Conservation (phyloP, 768 basidiomycete genomes). For the Lentinus tigrinus region DNA sequence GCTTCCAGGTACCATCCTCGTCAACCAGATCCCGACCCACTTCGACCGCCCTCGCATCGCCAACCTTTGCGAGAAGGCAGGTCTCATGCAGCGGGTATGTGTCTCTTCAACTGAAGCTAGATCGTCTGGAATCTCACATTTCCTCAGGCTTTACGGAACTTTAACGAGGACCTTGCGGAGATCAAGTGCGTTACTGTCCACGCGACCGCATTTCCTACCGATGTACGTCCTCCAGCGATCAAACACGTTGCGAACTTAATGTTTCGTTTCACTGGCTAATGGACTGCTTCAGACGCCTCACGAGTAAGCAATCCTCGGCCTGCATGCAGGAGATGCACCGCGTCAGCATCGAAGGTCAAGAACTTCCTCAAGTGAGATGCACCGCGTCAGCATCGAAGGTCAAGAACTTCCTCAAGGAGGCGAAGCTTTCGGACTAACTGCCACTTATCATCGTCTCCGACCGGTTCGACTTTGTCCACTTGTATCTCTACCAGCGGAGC, state of each 20-base stretch:
- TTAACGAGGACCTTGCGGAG: conserved; percentile 96
- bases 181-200: conserved; percentile 99
- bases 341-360: conserved; percentile 93
- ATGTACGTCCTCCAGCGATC: conserved; percentile 52
- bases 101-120: neutral
- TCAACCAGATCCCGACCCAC: conserved; percentile 97
- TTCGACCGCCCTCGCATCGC: conserved; percentile 97
- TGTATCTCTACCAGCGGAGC: conserved; percentile 98
- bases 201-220: conserved; percentile 76
- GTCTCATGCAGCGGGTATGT: conserved; percentile 85
- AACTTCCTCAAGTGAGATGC: no score
- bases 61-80: conserved; percentile 98
- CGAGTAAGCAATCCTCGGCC: conserved; percentile 94
- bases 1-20: conserved; percentile 98
- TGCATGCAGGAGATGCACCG: conserved; percentile 97
- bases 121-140: conserved; percentile 8
- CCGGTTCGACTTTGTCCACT: conserved; percentile 98
- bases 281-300: conserved; percentile 93
- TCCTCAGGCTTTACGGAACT: conserved; percentile 91
- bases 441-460: conserved; percentile 99
- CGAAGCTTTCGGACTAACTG: conserved; percentile 92
- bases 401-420: conserved; percentile 99
- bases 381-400: no score
- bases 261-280: conserved; percentile 76
- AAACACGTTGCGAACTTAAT: neutral